These are phyloP conservation scores for Omphalea diandra DNA, from an alignment of 441 rosid species.

Conservation along the genomic window DNA sequence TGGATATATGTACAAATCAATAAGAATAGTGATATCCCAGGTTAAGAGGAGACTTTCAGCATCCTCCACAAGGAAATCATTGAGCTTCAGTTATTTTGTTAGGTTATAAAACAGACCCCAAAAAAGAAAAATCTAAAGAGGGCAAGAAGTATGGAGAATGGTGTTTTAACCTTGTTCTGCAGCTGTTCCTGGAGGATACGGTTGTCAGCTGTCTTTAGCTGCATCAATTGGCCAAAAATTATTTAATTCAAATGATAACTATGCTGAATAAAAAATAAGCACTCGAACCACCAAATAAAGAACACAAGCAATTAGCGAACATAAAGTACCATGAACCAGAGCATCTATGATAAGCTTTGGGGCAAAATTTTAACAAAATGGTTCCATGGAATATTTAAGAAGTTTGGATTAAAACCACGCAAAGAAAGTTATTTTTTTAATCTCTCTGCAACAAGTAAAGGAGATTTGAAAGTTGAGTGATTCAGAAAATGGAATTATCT, in stretches of 20 bases:
- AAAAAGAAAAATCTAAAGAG: neutral
- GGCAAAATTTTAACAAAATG: neutral
- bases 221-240: conserved; percentile 35
- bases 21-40: conserved; percentile 6
- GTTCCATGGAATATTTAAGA: neutral
- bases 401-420: neutral
- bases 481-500: conserved; percentile 1
- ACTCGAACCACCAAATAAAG: neutral
- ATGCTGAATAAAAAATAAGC: neutral
- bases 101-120: neutral
- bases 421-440: neutral
- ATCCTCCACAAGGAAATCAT: conserved; percentile 10
- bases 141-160: conserved; percentile 10
- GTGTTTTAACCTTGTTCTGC: conserved; percentile 66
- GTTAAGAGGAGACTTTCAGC: conserved; percentile 5
- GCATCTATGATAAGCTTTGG: neutral
- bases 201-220: conserved; percentile 95
- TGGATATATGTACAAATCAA: conserved; percentile 2
- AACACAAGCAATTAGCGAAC: neutral
- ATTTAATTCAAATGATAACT: conserved; percentile 21
- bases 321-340: neutral
- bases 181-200: conserved; percentile 94
- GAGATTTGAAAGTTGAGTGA: neutral
- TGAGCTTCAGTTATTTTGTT: neutral
- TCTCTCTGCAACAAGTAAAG: neutral